A percentile compares a stretch with the other conserved stretches of the same genome.
These are phyloP conservation scores for Sclerotinia nivalis DNA, from an alignment of 2,329 filamentous ascomycete genomes.

Conservation along the genomic window DNA sequence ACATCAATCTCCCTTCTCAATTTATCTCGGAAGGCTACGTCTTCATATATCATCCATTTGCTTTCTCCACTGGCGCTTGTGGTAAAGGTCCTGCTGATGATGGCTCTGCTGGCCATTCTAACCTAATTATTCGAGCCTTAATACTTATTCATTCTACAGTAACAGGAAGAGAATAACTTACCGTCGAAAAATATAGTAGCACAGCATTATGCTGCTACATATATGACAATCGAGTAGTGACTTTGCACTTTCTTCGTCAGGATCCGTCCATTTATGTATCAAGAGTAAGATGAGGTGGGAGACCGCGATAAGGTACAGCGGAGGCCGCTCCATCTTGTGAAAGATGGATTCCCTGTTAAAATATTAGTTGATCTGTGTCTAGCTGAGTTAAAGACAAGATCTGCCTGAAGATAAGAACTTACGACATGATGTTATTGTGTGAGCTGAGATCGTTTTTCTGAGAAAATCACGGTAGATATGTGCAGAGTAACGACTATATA, in stretches of 20 bases:
- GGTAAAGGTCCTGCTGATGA: no score
- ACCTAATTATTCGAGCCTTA: no score
- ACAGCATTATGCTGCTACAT: no score
- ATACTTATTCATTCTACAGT: no score
- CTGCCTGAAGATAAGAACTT: neutral
- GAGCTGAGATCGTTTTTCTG: neutral
- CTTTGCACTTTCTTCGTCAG: neutral
- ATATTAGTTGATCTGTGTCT: neutral
- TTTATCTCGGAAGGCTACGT: no score
- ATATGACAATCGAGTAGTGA: neutral
- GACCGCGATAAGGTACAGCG: neutral
- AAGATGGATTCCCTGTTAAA: neutral
- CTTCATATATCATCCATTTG: no score
- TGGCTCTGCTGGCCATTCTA: no score
- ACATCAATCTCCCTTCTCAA: no score
- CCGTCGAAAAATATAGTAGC: no score
- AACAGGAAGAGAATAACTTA: no score
- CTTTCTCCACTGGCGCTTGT: no score
- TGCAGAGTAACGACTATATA: neutral
- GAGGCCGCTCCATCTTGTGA: neutral
- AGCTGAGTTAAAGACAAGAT: neutral
- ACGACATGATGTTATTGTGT: neutral
- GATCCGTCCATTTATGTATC: neutral
- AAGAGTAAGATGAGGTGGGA: neutral
- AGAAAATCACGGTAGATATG: neutral